Conservation (phyloP, 2,329 filamentous ascomycete species). For the Talaromyces islandicus region DNA sequence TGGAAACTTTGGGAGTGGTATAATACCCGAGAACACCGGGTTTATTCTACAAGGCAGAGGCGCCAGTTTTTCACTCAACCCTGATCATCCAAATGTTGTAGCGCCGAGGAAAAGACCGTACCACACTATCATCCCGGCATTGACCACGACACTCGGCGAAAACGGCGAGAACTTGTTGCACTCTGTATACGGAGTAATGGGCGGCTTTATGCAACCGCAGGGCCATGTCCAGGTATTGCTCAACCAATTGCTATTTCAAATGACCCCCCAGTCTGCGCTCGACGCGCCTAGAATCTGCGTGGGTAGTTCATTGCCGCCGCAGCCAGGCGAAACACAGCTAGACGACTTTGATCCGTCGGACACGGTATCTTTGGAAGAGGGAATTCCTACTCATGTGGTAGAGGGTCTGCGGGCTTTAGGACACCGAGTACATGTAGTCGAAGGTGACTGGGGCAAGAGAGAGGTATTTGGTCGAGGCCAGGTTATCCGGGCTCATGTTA, state of each 20-base stretch:
- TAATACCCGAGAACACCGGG: slow-evolving; percentile 78
- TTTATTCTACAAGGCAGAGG: slow-evolving; percentile 94
- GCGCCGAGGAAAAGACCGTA: slow-evolving; percentile 83
- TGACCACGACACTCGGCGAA: slow-evolving; percentile 58
- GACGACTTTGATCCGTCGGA: slow-evolving; percentile 47
- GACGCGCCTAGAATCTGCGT: slow-evolving; percentile 87
- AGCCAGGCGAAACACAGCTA: slow-evolving; percentile 29
- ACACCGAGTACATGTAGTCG: slow-evolving; percentile 64
- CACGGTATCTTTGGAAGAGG: slow-evolving; percentile 75
- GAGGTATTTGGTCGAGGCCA: slow-evolving; percentile 78
- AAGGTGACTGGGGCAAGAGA: slow-evolving; percentile 49
- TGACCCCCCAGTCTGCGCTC: slow-evolving; percentile 79
- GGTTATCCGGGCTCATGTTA: slow-evolving; percentile 70
- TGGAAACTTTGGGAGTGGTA: slow-evolving; percentile 73
- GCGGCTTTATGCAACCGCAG: slow-evolving; percentile 96
- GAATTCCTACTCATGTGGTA: slow-evolving; percentile 63
- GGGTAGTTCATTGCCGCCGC: slow-evolving; percentile 43
- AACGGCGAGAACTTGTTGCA: slow-evolving; percentile 68
- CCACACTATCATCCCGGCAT: slow-evolving; percentile 92
- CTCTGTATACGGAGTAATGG: slow-evolving; percentile 92
- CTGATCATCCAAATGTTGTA: slow-evolving; percentile 70
- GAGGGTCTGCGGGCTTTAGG: slow-evolving; percentile 63
- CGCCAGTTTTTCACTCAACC: slow-evolving; percentile 68
- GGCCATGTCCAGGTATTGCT: slow-evolving; percentile 89
- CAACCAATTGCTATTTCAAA: slow-evolving; percentile 76